Conservation (phyloP, 2,329 filamentous ascomycete genomes). For the Hansfordia pulvinata region DNA sequence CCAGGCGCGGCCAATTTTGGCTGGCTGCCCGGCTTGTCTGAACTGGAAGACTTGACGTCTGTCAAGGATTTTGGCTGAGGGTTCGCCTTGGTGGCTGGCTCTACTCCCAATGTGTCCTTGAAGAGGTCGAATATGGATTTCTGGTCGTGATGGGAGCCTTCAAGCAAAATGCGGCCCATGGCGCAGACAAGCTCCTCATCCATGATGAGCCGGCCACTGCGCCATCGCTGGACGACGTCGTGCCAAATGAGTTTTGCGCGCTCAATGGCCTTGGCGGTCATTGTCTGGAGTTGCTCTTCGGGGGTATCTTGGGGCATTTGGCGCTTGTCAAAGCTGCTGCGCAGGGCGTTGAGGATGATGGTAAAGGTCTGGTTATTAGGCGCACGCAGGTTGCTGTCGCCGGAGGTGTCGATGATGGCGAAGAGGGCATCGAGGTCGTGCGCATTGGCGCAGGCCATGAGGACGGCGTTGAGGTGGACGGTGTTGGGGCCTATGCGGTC, state of each 20-base stretch:
- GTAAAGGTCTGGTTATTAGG: constrained; percentile 69
- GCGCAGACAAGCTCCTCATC: constrained; percentile 69
- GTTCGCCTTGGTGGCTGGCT: constrained; percentile 27
- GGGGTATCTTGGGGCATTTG: constrained; percentile 12
- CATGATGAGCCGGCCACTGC: constrained; percentile 51
- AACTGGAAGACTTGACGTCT: too few species aligned
- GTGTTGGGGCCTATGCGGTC: constrained; percentile 57
- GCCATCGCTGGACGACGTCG: constrained; percentile 68
- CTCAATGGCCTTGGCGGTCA: constrained; percentile 34
- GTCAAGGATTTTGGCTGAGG: too few species aligned
- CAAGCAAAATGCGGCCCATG: constrained; percentile 68
- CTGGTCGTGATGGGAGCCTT: constrained; percentile 49
- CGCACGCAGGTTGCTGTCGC: constrained; percentile 40
- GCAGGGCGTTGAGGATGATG: constrained; percentile 66
- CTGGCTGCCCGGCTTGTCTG: too few species aligned
- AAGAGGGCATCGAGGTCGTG: constrained; percentile 71
- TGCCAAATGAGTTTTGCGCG: constrained; percentile 69
- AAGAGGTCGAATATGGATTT: constrained; percentile 62
- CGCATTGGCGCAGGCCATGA: constrained; percentile 66
- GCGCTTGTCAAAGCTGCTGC: constrained; percentile 25
- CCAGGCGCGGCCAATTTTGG: too few species aligned
- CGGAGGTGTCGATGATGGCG: constrained; percentile 58
- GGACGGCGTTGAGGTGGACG: constrained; percentile 78
- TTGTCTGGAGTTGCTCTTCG: constrained; percentile 17
- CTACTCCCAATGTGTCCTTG: constrained; percentile 71